Conservation (phyloP, 441 rosid genomes). For the Gossypium davidsonii region DNA sequence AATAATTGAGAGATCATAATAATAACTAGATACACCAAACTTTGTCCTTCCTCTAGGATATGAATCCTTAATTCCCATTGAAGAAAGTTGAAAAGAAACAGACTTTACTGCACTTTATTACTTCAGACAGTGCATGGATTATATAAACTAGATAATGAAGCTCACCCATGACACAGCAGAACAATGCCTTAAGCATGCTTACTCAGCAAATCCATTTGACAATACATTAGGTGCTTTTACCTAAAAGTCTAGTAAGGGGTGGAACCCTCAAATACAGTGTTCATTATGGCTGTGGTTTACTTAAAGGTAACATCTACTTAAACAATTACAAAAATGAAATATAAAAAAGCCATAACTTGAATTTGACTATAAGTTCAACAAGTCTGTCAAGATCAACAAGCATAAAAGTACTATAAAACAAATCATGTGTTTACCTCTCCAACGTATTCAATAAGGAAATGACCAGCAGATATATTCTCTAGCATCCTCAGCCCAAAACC, state of each 20-base stretch:
- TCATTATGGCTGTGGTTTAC: conserved; percentile 1
- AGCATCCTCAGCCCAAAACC: conserved; percentile 85
- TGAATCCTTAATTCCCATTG: conserved; percentile 8
- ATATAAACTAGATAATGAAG: neutral
- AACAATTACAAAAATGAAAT: neutral
- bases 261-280: neutral
- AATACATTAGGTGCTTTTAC: conserved; percentile 2
- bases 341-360: neutral
- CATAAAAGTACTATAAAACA: conserved; percentile 1
- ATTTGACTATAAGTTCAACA: neutral
- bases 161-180: neutral
- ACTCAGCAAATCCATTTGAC: conserved; percentile 1
- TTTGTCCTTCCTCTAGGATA: neutral
- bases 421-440: conserved; percentile 67
- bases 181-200: conserved; percentile 2
- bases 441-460: conserved; percentile 91
- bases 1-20: neutral
- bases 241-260: neutral
- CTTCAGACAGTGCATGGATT: neutral
- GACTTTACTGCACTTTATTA: neutral
- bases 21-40: neutral
- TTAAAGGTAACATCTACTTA: neutral
- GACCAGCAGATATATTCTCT: conserved; percentile 63
- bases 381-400: neutral
- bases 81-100: neutral